These are phyloP conservation scores for Pholiota molesta DNA, from an alignment of 768 basidiomycete species.

Conservation along the genomic window DNA sequence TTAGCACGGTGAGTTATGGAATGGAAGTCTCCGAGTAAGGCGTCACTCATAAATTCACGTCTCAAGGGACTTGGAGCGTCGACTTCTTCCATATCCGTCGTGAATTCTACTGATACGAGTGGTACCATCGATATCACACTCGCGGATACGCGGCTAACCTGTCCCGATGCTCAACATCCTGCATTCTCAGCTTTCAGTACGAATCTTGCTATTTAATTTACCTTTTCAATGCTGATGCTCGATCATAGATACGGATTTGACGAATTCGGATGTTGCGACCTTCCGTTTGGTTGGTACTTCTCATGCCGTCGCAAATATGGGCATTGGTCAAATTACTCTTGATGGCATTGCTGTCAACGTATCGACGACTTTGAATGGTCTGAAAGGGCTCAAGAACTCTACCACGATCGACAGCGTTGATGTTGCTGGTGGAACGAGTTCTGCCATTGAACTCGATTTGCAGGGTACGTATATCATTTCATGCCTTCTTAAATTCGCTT, in stretches of 20 bases:
- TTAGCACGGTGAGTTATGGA: slow-evolving; percentile 54
- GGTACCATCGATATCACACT: slow-evolving; percentile 71
- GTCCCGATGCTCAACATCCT: slow-evolving; percentile 48
- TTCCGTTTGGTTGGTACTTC: slow-evolving; percentile 66
- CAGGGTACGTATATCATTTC: slow-evolving; percentile 40
- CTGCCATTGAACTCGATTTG: slow-evolving; percentile 62
- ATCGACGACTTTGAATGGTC: slow-evolving; percentile 57
- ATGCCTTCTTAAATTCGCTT: not conserved
- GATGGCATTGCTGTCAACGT: slow-evolving; percentile 76
- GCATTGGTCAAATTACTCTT: slow-evolving; percentile 68
- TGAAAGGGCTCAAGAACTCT: slow-evolving; percentile 60
- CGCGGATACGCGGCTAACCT: slow-evolving; percentile 50
- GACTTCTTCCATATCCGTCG: slow-evolving; percentile 56
- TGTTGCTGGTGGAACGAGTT: slow-evolving; percentile 62
- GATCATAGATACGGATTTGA: slow-evolving; percentile 55
- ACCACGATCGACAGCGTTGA: slow-evolving; percentile 63
- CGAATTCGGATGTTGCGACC: slow-evolving; percentile 44
- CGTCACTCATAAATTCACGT: not conserved
- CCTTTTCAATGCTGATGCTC: not conserved
- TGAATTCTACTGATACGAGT: slow-evolving; percentile 54
- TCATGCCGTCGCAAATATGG: slow-evolving; percentile 59
- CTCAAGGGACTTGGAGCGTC: slow-evolving; percentile 63
- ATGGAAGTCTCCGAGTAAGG: not conserved
- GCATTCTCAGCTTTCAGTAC: slow-evolving; percentile 63
- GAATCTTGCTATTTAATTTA: not conserved